Percentiles rank a stretch among this genome's conserved stretches.
Evolutionary conservation across 805 yeast genomes (phyloP).

Genomic region (Barnettozyma vustinii): DNA sequence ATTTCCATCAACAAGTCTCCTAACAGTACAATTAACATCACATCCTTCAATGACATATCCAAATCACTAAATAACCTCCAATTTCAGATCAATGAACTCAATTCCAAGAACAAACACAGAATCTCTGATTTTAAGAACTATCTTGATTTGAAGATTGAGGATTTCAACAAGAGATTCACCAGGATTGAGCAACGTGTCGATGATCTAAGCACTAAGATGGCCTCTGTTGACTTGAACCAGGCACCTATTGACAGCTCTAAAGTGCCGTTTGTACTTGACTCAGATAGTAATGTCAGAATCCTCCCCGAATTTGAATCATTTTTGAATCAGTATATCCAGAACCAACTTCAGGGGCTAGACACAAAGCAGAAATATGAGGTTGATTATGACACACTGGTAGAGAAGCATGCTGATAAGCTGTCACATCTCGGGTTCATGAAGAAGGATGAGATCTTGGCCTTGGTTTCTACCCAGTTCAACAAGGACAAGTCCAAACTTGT

Average conservation of each 20-base stretch:
- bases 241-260: slow-evolving; percentile 4
- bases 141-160: slow-evolving; percentile 18
- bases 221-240: slow-evolving; percentile 9
- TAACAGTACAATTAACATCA: slow-evolving; percentile 7
- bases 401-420: slow-evolving; percentile 17
- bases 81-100: slow-evolving; percentile 22
- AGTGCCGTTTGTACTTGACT: slow-evolving; percentile 19
- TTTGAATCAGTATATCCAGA: slow-evolving; percentile 11
- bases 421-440: slow-evolving; percentile 19
- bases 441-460: slow-evolving; percentile 18
- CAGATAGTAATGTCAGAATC: slow-evolving; percentile 13
- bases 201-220: slow-evolving; percentile 11
- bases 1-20: background rate
- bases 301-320: slow-evolving; percentile 22
- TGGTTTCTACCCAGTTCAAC: slow-evolving; percentile 20
- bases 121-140: slow-evolving; percentile 17
- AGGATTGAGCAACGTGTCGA: slow-evolving; percentile 11
- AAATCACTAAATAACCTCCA: slow-evolving; percentile 19
- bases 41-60: slow-evolving; percentile 18
- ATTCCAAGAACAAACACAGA: slow-evolving; percentile 16
- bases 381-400: slow-evolving; percentile 12
- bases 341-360: slow-evolving; percentile 2
- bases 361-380: slow-evolving; percentile 9
- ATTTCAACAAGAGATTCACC: slow-evolving; percentile 9
- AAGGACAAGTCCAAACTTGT: slow-evolving; percentile 19